These are phyloP conservation scores for Martensiomyces pterosporus DNA, from an alignment of 192 early-diverging fungal genomes.

Conservation along the genomic window DNA sequence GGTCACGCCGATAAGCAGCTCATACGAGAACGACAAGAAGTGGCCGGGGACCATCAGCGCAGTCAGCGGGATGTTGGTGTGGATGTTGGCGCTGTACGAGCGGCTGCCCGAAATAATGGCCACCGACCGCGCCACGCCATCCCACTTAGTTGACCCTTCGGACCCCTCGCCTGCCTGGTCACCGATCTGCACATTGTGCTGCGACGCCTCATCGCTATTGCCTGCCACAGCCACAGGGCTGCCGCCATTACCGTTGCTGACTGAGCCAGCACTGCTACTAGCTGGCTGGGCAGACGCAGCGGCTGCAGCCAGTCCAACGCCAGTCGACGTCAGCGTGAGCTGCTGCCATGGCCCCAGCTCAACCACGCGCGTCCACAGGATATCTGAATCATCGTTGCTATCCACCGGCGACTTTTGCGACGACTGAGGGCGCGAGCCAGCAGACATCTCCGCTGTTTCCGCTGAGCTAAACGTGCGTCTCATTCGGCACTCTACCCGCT, in stretches of 20 bases:
- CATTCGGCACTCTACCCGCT: slow-evolving; percentile 47
- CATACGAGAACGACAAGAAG: slow-evolving; percentile 47
- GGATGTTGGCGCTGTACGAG: slow-evolving; percentile 43
- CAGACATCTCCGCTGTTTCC: slow-evolving; percentile 32
- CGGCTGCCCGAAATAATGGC: slow-evolving; percentile 19
- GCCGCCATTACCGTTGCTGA: background rate
- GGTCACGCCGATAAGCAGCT: slow-evolving; percentile 39
- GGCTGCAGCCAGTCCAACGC: slow-evolving; percentile 30
- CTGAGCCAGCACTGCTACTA: too few species aligned
- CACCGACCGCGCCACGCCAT: slow-evolving; percentile 12
- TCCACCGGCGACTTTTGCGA: slow-evolving; percentile 33
- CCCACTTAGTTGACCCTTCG: slow-evolving; percentile 9
- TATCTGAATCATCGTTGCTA: slow-evolving; percentile 36
- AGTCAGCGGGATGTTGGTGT: slow-evolving; percentile 25
- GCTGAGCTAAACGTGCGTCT: slow-evolving; percentile 35
- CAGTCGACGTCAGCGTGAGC: slow-evolving; percentile 30
- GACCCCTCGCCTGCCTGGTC: background rate
- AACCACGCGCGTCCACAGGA: slow-evolving; percentile 37
- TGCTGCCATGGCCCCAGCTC: slow-evolving; percentile 23
- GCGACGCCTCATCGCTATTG: too few species aligned
- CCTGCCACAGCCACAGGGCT: too few species aligned
- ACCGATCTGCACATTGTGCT: background rate
- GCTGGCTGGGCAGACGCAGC: too few species aligned
- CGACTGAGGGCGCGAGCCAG: slow-evolving; percentile 30
- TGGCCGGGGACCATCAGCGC: slow-evolving; percentile 34